Conservation (phyloP, 108 stramenopile species). For the Skeletonema menzelii region DNA sequence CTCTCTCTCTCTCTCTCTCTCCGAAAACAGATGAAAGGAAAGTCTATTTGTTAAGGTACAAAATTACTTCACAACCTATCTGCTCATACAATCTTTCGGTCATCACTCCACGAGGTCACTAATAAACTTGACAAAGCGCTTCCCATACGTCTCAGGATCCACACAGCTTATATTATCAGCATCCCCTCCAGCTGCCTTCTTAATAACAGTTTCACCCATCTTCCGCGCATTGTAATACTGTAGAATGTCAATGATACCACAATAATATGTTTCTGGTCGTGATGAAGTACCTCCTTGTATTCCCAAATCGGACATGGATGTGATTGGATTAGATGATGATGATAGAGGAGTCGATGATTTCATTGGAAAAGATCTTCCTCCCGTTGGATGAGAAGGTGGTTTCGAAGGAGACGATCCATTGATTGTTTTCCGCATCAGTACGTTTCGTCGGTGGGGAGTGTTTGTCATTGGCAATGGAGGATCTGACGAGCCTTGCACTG, state of each 20-base stretch:
- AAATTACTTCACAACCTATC: too few species aligned
- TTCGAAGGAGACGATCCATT: neutral
- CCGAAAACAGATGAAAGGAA: too few species aligned
- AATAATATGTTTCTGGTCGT: conserved; percentile 19
- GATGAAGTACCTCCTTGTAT: neutral
- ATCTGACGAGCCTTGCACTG: neutral
- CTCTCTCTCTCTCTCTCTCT: too few species aligned
- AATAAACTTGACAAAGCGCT: conserved; percentile 58
- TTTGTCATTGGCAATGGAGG: conserved; percentile 27
- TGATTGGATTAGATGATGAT: too few species aligned
- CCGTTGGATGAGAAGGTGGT: neutral
- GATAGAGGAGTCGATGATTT: too few species aligned
- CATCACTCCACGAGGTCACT: conserved; percentile 21
- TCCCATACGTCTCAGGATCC: conserved; percentile 56
- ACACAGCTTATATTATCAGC: conserved; percentile 53
- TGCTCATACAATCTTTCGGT: too few species aligned
- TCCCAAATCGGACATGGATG: too few species aligned
- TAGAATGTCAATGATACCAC: conserved; percentile 83
- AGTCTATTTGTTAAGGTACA: too few species aligned
- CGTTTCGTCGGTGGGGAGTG: conserved; percentile 39
- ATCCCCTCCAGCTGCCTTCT: conserved; percentile 41
- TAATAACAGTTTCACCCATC: conserved; percentile 64
- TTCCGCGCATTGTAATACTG: conserved; percentile 81
- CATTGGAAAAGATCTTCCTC: neutral
- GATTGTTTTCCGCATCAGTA: conserved; percentile 19